A percentile compares a stretch with the other conserved stretches of the same genome.
Evolutionary conservation across 352 stramenopile genomes (phyloP).

Genomic region (Pythium angustatum): DNA sequence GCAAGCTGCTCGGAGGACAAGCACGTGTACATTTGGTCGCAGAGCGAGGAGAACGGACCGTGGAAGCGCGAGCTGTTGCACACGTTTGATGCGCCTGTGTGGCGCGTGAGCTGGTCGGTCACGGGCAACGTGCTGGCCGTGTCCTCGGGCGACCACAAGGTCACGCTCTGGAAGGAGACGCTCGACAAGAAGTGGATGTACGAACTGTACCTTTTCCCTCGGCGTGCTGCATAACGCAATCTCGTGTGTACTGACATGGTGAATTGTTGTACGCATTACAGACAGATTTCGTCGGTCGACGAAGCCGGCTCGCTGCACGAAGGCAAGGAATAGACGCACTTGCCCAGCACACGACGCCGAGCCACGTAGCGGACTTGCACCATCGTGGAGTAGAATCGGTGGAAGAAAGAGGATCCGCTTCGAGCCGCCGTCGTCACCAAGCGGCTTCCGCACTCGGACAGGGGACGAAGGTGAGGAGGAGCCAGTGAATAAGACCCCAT

Average conservation of each 20-base stretch:
- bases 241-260: conserved; percentile 3
- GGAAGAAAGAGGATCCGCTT: neutral
- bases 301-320: conserved; percentile 81
- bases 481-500: too few species aligned
- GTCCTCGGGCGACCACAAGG: conserved; percentile 95
- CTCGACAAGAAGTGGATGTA: conserved; percentile 97
- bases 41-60: conserved; percentile 58
- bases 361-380: too few species aligned
- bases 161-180: conserved; percentile 98
- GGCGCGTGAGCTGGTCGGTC: conserved; percentile 98
- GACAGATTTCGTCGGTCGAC: conserved; percentile 90
- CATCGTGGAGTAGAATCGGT: too few species aligned
- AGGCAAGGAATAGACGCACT: conserved; percentile 57
- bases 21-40: conserved; percentile 96
- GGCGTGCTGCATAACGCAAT: too few species aligned
- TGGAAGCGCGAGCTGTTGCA: conserved; percentile 95
- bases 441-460: too few species aligned
- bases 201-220: too few species aligned
- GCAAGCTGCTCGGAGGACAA: conserved; percentile 91
- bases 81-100: conserved; percentile 96
- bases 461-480: too few species aligned
- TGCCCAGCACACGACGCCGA: neutral
- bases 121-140: conserved; percentile 98
- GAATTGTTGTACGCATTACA: conserved; percentile 27
- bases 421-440: too few species aligned